Conservation (phyloP, 2,329 filamentous ascomycete genomes). For the Biscogniauxia sp. region DNA sequence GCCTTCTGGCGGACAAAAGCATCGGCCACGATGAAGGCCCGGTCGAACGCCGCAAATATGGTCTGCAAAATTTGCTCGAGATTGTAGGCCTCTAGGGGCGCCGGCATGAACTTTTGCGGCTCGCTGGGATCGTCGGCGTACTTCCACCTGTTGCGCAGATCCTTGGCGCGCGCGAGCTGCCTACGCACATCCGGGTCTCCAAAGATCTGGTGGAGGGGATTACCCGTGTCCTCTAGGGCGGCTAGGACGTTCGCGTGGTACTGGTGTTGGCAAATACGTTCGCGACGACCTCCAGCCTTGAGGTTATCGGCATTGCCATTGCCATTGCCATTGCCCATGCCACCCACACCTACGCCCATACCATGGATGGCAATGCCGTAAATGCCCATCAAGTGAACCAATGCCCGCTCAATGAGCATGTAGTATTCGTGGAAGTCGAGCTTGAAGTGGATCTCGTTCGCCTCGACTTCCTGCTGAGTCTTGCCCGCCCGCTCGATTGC, state of each 20-base stretch:
- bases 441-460: constrained; percentile 66
- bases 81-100: constrained; percentile 58
- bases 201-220: constrained; percentile 55
- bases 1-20: constrained; percentile 36
- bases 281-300: constrained; percentile 3
- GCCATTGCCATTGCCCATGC: constrained; percentile 5
- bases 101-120: constrained; percentile 17
- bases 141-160: constrained; percentile 72
- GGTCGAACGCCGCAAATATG: constrained; percentile 59
- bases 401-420: constrained; percentile 66
- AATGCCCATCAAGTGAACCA: constrained; percentile 64
- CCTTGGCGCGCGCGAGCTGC: constrained; percentile 65
- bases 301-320: constrained; percentile 7
- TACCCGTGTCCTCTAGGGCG: constrained; percentile 54
- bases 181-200: constrained; percentile 53
- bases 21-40: constrained; percentile 52
- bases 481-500: constrained; percentile 43
- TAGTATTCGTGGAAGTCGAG: constrained; percentile 78
- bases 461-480: constrained; percentile 29
- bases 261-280: constrained; percentile 42
- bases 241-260: constrained; percentile 70
- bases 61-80: constrained; percentile 56
- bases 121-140: constrained; percentile 49
- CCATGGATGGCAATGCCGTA: constrained; percentile 53
- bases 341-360: constrained; percentile 1